These are phyloP conservation scores for Fusarium albosuccineum DNA, from an alignment of 2,329 filamentous ascomycete species.

Conservation along the genomic window DNA sequence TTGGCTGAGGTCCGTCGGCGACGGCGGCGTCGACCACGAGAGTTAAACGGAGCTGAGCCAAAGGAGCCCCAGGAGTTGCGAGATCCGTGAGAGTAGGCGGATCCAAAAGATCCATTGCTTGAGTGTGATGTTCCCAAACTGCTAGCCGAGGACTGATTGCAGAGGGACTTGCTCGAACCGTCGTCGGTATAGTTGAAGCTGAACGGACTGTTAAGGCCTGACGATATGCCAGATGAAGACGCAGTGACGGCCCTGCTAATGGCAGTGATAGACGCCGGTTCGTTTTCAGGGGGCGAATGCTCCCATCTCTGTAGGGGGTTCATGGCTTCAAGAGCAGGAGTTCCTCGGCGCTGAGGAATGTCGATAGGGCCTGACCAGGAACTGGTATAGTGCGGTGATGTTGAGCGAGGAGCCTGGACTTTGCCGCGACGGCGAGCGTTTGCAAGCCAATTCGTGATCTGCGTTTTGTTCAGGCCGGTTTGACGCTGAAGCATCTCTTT, in stretches of 20 bases:
- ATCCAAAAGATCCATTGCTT: slow-evolving; percentile 69
- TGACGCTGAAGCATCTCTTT: slow-evolving; percentile 82
- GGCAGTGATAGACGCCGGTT: slow-evolving; percentile 70
- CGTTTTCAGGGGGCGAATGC: slow-evolving; percentile 70
- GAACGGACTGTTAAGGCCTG: slow-evolving; percentile 69
- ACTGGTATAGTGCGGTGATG: slow-evolving; percentile 75
- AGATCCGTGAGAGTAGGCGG: slow-evolving; percentile 70
- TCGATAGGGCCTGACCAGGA: slow-evolving; percentile 75
- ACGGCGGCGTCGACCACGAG: slow-evolving; percentile 63
- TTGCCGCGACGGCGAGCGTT: slow-evolving; percentile 89
- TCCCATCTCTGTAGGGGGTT: slow-evolving; percentile 71
- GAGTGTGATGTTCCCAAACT: slow-evolving; percentile 73
- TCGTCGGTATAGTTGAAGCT: slow-evolving; percentile 72
- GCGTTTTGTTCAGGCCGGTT: slow-evolving; percentile 84
- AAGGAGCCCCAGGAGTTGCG: slow-evolving; percentile 68
- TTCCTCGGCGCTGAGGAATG: slow-evolving; percentile 74
- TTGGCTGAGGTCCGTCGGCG: slow-evolving; percentile 59
- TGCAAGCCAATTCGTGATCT: slow-evolving; percentile 93
- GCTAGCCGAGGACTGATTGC: slow-evolving; percentile 71
- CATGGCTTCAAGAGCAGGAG: slow-evolving; percentile 66
- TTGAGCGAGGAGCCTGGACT: slow-evolving; percentile 74
- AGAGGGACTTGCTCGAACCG: slow-evolving; percentile 69
- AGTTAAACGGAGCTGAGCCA: slow-evolving; percentile 57
- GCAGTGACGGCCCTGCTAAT: slow-evolving; percentile 70
- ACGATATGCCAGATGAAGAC: slow-evolving; percentile 64